These are phyloP conservation scores for Adansonia gregorii DNA, from an alignment of 441 rosid genomes.

Conservation along the genomic window DNA sequence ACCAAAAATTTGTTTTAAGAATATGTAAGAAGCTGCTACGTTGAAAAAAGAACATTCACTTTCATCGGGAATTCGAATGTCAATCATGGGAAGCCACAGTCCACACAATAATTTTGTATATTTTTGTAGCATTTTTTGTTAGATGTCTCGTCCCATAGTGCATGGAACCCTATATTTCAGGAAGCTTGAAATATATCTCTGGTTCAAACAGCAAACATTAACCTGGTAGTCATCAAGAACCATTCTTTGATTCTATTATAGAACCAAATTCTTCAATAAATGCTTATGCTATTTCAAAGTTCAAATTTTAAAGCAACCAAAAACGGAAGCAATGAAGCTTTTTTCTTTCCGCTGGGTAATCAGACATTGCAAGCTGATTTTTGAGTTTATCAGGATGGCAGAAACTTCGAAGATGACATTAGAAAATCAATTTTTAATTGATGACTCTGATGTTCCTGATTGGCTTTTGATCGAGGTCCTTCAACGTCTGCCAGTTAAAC, in stretches of 20 bases:
- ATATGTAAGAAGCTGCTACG: no score
- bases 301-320: background rate
- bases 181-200: background rate
- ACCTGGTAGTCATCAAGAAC: background rate
- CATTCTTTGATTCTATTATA: slow-evolving; percentile 15
- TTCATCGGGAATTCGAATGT: background rate
- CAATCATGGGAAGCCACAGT: background rate
- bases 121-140: background rate
- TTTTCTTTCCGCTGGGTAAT: background rate
- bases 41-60: no score
- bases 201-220: background rate
- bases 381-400: slow-evolving; percentile 4
- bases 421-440: background rate
- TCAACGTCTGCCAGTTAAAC: slow-evolving; percentile 19
- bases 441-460: slow-evolving; percentile 19
- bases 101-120: background rate
- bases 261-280: background rate
- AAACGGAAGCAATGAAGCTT: background rate
- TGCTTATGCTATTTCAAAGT: background rate
- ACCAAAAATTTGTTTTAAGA: no score
- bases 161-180: slow-evolving; percentile 2
- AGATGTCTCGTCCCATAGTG: background rate
- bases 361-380: slow-evolving; percentile 2
- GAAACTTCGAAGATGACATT: background rate
- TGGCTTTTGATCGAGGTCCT: slow-evolving; percentile 27